A percentile compares a stretch with the other conserved stretches of the same genome.
phyloP scores from a whole-genome alignment of 371 early-diverging fungal genomes.

The Mucor piriformis region DNA sequence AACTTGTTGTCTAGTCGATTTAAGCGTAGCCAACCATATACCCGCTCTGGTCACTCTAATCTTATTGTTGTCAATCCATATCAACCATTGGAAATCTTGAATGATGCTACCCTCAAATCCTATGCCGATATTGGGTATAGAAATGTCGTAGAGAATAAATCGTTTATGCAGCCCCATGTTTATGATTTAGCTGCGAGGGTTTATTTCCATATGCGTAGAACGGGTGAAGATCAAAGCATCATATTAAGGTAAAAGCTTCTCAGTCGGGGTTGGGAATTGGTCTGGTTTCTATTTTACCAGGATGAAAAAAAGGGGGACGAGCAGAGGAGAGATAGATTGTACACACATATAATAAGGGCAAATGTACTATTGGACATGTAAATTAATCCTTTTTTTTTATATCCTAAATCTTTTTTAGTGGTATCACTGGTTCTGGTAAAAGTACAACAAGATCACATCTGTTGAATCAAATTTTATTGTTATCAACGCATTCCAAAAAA shows the following conservation, averaged over 20 bases:
- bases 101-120: constrained; percentile 56
- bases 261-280: constrained; percentile 13
- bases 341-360: constrained; percentile 15
- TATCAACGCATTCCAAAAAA: constrained; percentile 59
- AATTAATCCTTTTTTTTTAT: constrained; percentile 6
- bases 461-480: constrained; percentile 60
- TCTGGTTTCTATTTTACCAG: background rate
- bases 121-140: constrained; percentile 63
- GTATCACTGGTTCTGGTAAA: constrained; percentile 79
- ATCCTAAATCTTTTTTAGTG: constrained; percentile 40
- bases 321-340: background rate
- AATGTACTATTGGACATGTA: constrained; percentile 19
- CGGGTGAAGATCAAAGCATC: constrained; percentile 82
- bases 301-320: background rate
- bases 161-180: constrained; percentile 58
- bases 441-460: constrained; percentile 66
- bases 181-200: constrained; percentile 67
- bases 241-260: constrained; percentile 62
- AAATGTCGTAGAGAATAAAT: constrained; percentile 45
- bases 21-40: constrained; percentile 61
- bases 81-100: constrained; percentile 51
- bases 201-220: constrained; percentile 81
- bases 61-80: constrained; percentile 67
- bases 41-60: constrained; percentile 59
- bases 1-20: constrained; percentile 56